A percentile compares a stretch with the other conserved stretches of the same genome.
phyloP scores from a whole-genome alignment of 345 rosid species.

The Durio zibethinus region DNA sequence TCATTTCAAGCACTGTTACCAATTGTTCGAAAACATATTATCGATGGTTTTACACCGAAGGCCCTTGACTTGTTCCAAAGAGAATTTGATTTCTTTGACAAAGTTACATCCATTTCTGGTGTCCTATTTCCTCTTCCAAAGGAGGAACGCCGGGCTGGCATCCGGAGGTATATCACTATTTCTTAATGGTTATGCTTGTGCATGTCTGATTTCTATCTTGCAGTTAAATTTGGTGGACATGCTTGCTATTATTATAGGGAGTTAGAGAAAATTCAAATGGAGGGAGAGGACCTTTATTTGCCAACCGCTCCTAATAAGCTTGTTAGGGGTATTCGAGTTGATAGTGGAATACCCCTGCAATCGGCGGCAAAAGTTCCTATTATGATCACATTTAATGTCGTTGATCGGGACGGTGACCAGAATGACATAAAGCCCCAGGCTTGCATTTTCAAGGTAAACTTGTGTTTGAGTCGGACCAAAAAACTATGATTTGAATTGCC shows the following conservation, averaged over 20 bases:
- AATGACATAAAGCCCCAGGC: slow-evolving; percentile 74
- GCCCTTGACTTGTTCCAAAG: slow-evolving; percentile 78
- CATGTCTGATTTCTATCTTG: slow-evolving; percentile 4
- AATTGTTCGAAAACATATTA: slow-evolving; percentile 70
- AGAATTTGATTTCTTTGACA: slow-evolving; percentile 91
- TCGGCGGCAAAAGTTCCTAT: slow-evolving; percentile 99
- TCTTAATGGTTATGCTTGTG: slow-evolving; percentile 5
- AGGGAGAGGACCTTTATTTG: slow-evolving; percentile 84
- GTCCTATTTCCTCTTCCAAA: slow-evolving; percentile 70
- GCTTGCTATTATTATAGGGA: slow-evolving; percentile 49
- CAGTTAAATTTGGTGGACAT: slow-evolving; percentile 14
- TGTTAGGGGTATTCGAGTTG: slow-evolving; percentile 80
- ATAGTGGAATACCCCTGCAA: slow-evolving; percentile 97
- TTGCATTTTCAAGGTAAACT: slow-evolving; percentile 92
- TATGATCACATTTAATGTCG: slow-evolving; percentile 86
- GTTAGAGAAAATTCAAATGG: slow-evolving; percentile 87
- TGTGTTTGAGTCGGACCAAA: background rate
- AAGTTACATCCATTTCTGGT: slow-evolving; percentile 96
- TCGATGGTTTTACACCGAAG: slow-evolving; percentile 74
- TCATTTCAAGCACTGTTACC: slow-evolving; percentile 84
- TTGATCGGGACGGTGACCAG: slow-evolving; percentile 72
- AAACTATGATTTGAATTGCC: background rate
- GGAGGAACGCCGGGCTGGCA: slow-evolving; percentile 97
- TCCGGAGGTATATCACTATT: slow-evolving; percentile 56
- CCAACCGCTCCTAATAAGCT: slow-evolving; percentile 94